Evolutionary conservation across 495 filamentous ascomycete species (phyloP).

Genomic region (Aspergillus panamensis): DNA sequence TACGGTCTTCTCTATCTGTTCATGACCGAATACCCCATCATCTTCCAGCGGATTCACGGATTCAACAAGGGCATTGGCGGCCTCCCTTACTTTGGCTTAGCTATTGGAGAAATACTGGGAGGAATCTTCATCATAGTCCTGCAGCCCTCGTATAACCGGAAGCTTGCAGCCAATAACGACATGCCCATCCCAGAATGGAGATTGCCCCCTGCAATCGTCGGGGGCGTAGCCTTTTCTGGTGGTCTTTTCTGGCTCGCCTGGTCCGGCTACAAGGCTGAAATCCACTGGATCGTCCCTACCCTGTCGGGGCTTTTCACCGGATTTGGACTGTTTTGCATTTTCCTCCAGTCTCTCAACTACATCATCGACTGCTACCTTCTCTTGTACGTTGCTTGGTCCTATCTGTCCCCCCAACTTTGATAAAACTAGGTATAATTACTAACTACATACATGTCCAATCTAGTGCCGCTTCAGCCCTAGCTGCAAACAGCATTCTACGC

Average conservation of each 20-base stretch:
- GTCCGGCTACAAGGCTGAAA: slow-evolving; percentile 59
- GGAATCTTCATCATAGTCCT: slow-evolving; percentile 61
- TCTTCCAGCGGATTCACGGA: slow-evolving; percentile 69
- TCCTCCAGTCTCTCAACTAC: slow-evolving; percentile 81
- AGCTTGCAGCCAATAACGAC: slow-evolving; percentile 68
- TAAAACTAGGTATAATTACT: not conserved
- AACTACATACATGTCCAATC: not conserved
- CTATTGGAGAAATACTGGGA: slow-evolving; percentile 66
- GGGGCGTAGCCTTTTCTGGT: slow-evolving; percentile 66
- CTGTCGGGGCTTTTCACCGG: slow-evolving; percentile 61
- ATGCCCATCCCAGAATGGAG: slow-evolving; percentile 83
- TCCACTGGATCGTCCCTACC: slow-evolving; percentile 82
- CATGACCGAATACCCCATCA: slow-evolving; percentile 74
- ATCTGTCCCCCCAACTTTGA: slow-evolving; percentile 18
- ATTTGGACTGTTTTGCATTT: slow-evolving; percentile 71
- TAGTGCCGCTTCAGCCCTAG: slow-evolving; percentile 76
- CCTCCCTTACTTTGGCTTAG: slow-evolving; percentile 78
- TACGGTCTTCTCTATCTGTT: slow-evolving; percentile 82
- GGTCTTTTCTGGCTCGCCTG: slow-evolving; percentile 89
- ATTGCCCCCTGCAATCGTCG: slow-evolving; percentile 71
- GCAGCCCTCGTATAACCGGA: slow-evolving; percentile 60
- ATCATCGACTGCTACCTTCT: slow-evolving; percentile 85
- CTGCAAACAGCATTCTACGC: slow-evolving; percentile 81
- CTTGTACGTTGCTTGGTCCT: slow-evolving; percentile 55
- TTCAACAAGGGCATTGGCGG: slow-evolving; percentile 66